A percentile compares a stretch with the other conserved stretches of the same genome.
Evolutionary conservation across 2,329 filamentous ascomycete species (phyloP).

Genomic region (Microcyclosporella mali): DNA sequence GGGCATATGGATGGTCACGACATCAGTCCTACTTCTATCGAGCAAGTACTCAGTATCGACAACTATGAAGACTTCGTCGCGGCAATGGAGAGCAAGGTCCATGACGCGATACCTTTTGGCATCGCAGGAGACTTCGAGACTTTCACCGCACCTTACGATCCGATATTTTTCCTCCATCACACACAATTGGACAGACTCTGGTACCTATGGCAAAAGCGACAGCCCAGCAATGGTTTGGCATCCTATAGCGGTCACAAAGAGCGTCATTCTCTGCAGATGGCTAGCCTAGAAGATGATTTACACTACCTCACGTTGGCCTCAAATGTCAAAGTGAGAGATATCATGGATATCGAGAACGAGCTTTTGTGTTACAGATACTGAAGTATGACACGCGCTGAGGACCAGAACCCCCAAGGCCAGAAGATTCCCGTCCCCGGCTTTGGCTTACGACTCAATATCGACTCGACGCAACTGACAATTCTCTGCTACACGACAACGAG

Average conservation of each 20-base stretch:
- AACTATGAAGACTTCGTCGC: conserved; percentile 16
- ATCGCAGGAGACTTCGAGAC: conserved; percentile 23
- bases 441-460: too few relatives aligned
- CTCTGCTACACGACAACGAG: too few relatives aligned
- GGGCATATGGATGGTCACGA: conserved; percentile 16
- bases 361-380: conserved; percentile 23
- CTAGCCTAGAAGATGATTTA: conserved; percentile 17
- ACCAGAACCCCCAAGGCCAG: too few relatives aligned
- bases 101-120: conserved; percentile 20
- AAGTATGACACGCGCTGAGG: background rate
- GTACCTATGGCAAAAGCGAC: conserved; percentile 22
- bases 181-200: conserved; percentile 22
- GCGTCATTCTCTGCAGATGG: conserved; percentile 15
- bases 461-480: too few relatives aligned
- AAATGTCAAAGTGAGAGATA: conserved; percentile 15
- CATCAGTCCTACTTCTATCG: conserved; percentile 16
- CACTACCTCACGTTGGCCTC: conserved; percentile 14
- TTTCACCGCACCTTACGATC: conserved; percentile 22
- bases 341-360: conserved; percentile 17
- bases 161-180: conserved; percentile 27
- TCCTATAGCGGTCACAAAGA: conserved; percentile 6
- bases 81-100: conserved; percentile 19
- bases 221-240: conserved; percentile 3
- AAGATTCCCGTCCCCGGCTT: too few relatives aligned
- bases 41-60: conserved; percentile 9